Evolutionary conservation across 2,329 filamentous ascomycete genomes (phyloP).

Genomic region (Mycosphaerelloides madeirae): DNA sequence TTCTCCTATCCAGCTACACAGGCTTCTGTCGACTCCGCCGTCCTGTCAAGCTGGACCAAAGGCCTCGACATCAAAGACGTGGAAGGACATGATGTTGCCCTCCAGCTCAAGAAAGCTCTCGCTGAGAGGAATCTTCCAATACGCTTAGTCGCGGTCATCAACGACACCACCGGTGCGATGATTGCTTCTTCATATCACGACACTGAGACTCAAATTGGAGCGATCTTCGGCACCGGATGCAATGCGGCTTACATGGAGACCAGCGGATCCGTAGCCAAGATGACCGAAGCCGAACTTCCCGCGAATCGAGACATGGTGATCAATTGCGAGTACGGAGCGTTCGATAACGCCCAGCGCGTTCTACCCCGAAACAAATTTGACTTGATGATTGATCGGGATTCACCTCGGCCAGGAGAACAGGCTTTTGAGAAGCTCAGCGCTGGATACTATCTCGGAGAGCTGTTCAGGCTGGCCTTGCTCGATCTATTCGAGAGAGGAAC

Average conservation of each 20-base stretch:
- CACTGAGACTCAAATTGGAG: conserved; percentile 76
- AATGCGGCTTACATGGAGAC: conserved; percentile 94
- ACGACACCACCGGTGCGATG: conserved; percentile 88
- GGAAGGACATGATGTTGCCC: conserved; percentile 85
- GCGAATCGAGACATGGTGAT: conserved; percentile 83
- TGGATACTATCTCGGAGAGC: conserved; percentile 87
- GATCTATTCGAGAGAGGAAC: conserved; percentile 73
- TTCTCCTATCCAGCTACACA: conserved; percentile 95
- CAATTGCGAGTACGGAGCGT: conserved; percentile 97
- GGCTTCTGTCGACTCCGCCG: conserved; percentile 86
- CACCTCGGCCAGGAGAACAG: conserved; percentile 88
- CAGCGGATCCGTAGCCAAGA: conserved; percentile 74
- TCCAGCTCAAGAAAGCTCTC: conserved; percentile 77
- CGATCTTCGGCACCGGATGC: conserved; percentile 90
- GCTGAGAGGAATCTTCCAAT: conserved; percentile 75
- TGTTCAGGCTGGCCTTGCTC: conserved; percentile 82
- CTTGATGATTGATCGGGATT: conserved; percentile 80
- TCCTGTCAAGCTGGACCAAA: conserved; percentile 95
- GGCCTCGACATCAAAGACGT: conserved; percentile 92
- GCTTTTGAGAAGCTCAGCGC: conserved; percentile 98
- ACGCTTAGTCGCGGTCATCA: conserved; percentile 79
- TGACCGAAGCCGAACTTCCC: conserved; percentile 66
- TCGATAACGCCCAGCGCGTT: conserved; percentile 89
- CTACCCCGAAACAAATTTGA: conserved; percentile 86
- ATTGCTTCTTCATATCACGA: conserved; percentile 90